Base-by-base conservation (phyloP, 2,329 filamentous ascomycete species). In the Phymatotrichopsis omnivora region DNA sequence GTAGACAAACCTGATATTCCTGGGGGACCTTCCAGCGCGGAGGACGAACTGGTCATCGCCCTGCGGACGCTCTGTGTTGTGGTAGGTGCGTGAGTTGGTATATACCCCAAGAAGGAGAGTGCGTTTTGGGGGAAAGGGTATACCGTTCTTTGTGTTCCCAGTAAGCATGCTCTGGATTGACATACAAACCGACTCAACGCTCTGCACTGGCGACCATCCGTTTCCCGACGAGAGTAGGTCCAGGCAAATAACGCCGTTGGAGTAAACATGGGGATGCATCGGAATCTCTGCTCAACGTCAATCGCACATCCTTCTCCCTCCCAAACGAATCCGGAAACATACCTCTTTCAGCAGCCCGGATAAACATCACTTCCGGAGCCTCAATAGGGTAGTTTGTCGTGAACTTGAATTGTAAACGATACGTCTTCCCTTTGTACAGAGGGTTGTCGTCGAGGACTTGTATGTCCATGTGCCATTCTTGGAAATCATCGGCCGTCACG, bases 81-180 rank as follows among this genome's bases (percentile, higher is more conserved):
- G 10, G 10, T 16, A 12, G 17, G 17, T 17, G 17, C 10, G 10
- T 19, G 17, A 35, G 16, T 19, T 8, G 27, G 27, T 8, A 35
- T 10, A 12, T 35, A 19, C 8, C 4, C n/a, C 11, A 19, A 30
- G 17, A 19, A 39, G 12, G 25, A 10, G 16, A 14, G 16, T 11
- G 23, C 10, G 19, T 19, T 36, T 14, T 25, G 16, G 12, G 12
- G n/a, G 11, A 22, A 24, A 27, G 24, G 24, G 10, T 25, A 5
- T 51, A 58, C 56, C 87, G 59, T 89, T 81, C 67, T 87, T 89
- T 8, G 76, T 81, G 63, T 98, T 98, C 51, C 89, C 86, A 1
- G 91, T 95, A 60, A 98, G 67, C 91, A 98, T 98, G 68, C 85
- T 94, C 67, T 98, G 91, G 43, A 98, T 75, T 64, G 85, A 93